A percentile compares a stretch with the other conserved stretches of the same genome.
These are phyloP conservation scores for Eleusine indica DNA, from an alignment of 176 grass and related monocot species.

Conservation along the genomic window DNA sequence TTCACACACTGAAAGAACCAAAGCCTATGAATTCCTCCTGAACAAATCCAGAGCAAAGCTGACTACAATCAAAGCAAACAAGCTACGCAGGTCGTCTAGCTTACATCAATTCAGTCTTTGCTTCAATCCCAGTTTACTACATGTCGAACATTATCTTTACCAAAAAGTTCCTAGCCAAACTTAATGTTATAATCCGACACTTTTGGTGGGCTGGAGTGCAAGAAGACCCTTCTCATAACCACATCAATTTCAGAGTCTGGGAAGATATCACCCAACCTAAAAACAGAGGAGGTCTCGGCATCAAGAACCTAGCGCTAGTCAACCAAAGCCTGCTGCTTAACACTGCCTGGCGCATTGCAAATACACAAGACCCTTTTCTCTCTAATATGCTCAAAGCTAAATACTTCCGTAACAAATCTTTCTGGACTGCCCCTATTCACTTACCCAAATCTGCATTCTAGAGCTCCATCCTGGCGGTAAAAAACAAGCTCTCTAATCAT, in stretches of 20 bases:
- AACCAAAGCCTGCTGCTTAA: neutral
- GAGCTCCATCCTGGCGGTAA: neutral
- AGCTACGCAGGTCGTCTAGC: neutral
- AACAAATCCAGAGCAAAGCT: neutral
- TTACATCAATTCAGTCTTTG: neutral
- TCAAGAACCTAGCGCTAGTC: neutral
- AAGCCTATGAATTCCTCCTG: neutral
- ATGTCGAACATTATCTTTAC: neutral
- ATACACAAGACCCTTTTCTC: neutral
- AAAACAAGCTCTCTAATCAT: rapidly evolving
- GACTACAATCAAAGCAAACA: neutral
- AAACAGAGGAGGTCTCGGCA: neutral
- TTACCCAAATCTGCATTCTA: neutral
- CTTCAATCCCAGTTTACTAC: neutral
- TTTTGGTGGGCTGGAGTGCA: neutral
- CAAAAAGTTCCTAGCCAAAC: neutral
- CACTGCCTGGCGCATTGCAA: neutral
- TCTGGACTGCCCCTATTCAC: neutral
- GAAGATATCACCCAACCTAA: neutral
- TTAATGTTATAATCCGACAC: neutral
- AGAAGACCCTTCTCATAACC: neutral
- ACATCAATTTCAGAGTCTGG: neutral
- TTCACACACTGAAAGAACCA: neutral
- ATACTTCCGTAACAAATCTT: neutral
- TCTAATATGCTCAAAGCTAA: neutral